Conservation (phyloP, 176 grass and related monocot species). For the Ananas comosus region DNA sequence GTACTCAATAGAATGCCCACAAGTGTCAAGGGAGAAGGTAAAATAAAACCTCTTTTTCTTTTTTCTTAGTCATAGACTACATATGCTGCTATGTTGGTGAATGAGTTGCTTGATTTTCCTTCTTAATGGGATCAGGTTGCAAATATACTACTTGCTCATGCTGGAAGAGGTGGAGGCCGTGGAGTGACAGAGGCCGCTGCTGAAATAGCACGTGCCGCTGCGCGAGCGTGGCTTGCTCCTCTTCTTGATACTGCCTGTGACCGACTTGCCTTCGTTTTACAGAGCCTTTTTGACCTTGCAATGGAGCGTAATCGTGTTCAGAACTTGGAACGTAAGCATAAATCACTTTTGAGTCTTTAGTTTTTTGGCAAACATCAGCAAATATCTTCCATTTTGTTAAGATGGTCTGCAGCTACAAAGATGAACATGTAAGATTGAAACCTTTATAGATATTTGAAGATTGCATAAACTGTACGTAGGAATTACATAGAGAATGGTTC, state of each 20-base stretch:
- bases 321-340: slow-evolving; percentile 45
- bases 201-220: slow-evolving; percentile 84
- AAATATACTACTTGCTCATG: slow-evolving; percentile 97
- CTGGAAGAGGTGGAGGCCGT: slow-evolving; percentile 71
- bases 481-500: too few species aligned
- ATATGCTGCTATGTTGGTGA: background rate
- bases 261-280: slow-evolving; percentile 86
- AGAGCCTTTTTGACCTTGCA: slow-evolving; percentile 87
- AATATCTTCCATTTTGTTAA: background rate
- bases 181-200: slow-evolving; percentile 78
- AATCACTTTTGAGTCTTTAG: background rate
- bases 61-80: slow-evolving; percentile 3
- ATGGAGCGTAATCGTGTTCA: slow-evolving; percentile 59
- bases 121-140: slow-evolving; percentile 50
- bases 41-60: background rate
- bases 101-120: slow-evolving; percentile 15
- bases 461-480: too few species aligned
- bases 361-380: background rate
- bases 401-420: too few species aligned
- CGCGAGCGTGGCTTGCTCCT: slow-evolving; percentile 81
- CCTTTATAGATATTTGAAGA: too few species aligned
- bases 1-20: slow-evolving; percentile 89
- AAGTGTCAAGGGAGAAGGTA: slow-evolving; percentile 95
- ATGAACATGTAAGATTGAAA: too few species aligned
- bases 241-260: slow-evolving; percentile 90